These are phyloP conservation scores for Pichia sp. DNA, from an alignment of 1,139 yeast genomes.

Conservation along the genomic window DNA sequence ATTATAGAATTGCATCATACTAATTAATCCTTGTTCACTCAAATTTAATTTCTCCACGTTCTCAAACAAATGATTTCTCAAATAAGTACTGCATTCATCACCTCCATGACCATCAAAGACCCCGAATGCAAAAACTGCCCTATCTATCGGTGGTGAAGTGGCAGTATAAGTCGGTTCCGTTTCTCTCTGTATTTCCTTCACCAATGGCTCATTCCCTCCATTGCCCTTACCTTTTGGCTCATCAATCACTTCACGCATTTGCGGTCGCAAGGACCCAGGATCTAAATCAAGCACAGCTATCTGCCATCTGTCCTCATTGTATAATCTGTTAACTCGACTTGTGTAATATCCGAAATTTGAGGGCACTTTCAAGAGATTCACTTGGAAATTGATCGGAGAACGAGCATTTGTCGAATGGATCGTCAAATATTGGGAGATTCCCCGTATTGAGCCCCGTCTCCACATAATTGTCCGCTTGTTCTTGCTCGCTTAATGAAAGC, in stretches of 20 bases:
- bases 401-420: constrained; percentile 13
- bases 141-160: constrained; percentile 6
- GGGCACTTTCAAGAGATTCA: constrained; percentile 53
- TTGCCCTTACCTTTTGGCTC: too few species aligned
- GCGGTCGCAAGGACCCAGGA: constrained; percentile 1
- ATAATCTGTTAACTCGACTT: constrained; percentile 66
- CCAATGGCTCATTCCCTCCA: constrained; percentile 3
- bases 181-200: constrained; percentile 1
- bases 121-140: constrained; percentile 52
- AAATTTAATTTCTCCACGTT: constrained; percentile 44
- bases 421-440: constrained; percentile 17
- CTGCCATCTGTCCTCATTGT: constrained; percentile 74
- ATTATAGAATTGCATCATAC: constrained; percentile 44
- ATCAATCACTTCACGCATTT: too few species aligned
- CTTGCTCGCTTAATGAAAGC: too few species aligned
- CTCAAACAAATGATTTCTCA: constrained; percentile 46
- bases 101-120: constrained; percentile 97
- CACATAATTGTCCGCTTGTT: constrained; percentile 1
- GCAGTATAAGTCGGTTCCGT: constrained; percentile 4
- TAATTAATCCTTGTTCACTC: constrained; percentile 27
- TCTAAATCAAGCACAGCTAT: constrained; percentile 6
- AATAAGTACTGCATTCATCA: constrained; percentile 56
- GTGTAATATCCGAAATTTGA: constrained; percentile 74
- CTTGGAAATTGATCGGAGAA: constrained; percentile 19
- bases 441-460: constrained; percentile 3